phyloP scores from a whole-genome alignment of 768 basidiomycete species.

The Kwoniella dendrophila region DNA sequence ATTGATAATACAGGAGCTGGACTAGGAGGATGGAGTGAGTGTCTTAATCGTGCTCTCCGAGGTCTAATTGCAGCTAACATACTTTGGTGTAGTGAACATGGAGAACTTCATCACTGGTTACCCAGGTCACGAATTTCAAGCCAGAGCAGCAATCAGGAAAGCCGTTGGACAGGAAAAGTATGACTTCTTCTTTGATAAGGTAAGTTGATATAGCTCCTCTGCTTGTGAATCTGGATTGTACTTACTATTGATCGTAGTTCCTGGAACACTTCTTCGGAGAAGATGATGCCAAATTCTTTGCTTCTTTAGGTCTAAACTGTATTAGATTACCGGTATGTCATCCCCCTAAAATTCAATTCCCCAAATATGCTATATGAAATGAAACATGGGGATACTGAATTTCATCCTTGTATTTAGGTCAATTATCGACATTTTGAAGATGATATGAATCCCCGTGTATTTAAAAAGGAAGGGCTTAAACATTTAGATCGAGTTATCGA shows the following conservation, averaged over 20 bases:
- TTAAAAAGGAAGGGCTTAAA: slow-evolving; percentile 74
- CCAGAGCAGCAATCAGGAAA: slow-evolving; percentile 69
- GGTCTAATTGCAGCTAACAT: background rate
- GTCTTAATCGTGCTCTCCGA: background rate
- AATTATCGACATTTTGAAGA: slow-evolving; percentile 58
- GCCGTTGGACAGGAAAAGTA: slow-evolving; percentile 68
- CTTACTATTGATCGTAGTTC: slow-evolving; percentile 67
- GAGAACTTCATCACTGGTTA: slow-evolving; percentile 67
- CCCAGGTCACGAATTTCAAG: slow-evolving; percentile 75
- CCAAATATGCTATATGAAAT: too few species aligned
- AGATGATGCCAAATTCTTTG: slow-evolving; percentile 74
- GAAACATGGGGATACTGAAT: too few species aligned
- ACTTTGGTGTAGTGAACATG: slow-evolving; percentile 60
- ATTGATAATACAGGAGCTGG: slow-evolving; percentile 67
- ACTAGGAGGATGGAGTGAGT: slow-evolving; percentile 71
- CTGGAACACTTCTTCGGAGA: slow-evolving; percentile 81
- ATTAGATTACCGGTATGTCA: slow-evolving; percentile 59
- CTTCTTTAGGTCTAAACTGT: slow-evolving; percentile 75
- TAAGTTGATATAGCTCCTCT: slow-evolving; percentile 40
- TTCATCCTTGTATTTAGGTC: slow-evolving; percentile 49
- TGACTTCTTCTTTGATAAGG: slow-evolving; percentile 83
- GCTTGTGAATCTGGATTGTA: background rate
- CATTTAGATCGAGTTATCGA: slow-evolving; percentile 81
- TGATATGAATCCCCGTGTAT: slow-evolving; percentile 76
- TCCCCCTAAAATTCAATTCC: slow-evolving; percentile 48